Base-by-base conservation (phyloP, 75 land plant genomes). In the Sequoia sempervirens region DNA sequence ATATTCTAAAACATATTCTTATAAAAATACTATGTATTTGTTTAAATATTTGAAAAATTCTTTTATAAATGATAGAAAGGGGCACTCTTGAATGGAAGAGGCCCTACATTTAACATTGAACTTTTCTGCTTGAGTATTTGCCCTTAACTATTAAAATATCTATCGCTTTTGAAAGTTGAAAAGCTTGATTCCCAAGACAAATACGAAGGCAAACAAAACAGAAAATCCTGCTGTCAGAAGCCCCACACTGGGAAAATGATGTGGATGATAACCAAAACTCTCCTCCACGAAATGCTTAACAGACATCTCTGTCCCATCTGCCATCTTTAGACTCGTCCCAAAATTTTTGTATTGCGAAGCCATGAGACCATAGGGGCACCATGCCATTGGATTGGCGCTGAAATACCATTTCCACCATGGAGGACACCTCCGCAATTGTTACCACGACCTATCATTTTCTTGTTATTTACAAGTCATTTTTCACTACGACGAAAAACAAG, bases 161-260 rank as follows among this genome's bases (percentile, higher is more conserved):
- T 83, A 92, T 13, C 89, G 69, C 41, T 75, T 85, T 83, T 88
- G 87, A 79, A 88, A 88, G 85, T 86, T 88, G 72, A 88, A 86
- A 47, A 83, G 2, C 46, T 83, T 88, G 88, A 88, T 86, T 64
- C 79, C 68, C 43, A 80, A 12, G 81, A 88, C 88, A 45, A 88
- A 88, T 64, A 83, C 75, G 26, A 85, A 2, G 30, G 56, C 89
- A 56, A 88, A 88, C 45, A 86, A 47, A 54, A 88, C 1, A 28
- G 56, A 81, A 18, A 85, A 82, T 56, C 82, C 82, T 40, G 85
- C 40, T 34, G 74, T 84, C 69, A 88, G 85, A 34, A 82, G 34
- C 68, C 32, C 79, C 10, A 86, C 85, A 7, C 36, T 73, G 15
- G 74, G 84, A 32, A 88, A 73, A 82, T 85, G 83, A 79, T 81